Conservation (phyloP, 202 grass and related monocot genomes). For the Carex arenaria region DNA sequence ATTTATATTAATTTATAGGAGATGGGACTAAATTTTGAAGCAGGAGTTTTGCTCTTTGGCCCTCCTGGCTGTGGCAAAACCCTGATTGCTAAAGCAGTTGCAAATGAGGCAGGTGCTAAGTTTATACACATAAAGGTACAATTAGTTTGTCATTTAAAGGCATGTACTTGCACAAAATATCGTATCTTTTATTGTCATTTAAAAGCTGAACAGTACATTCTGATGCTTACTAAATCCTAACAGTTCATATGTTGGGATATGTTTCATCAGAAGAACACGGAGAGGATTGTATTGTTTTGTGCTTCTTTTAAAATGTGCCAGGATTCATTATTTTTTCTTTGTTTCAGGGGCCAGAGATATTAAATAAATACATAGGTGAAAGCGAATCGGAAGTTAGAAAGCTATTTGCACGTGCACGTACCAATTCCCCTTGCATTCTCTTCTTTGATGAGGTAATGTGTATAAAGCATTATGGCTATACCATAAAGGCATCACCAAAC, state of each 20-base stretch:
- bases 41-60: constrained; percentile 81
- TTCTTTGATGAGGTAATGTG: constrained; percentile 87
- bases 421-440: constrained; percentile 73
- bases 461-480: background rate
- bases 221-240: background rate
- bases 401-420: constrained; percentile 78
- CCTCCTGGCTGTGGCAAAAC: constrained; percentile 98
- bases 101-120: constrained; percentile 81
- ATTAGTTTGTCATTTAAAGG: background rate
- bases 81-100: constrained; percentile 91
- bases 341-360: constrained; percentile 80
- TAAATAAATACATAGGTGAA: constrained; percentile 96
- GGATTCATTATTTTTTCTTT: constrained; percentile 6
- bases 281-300: background rate
- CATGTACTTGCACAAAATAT: background rate
- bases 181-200: background rate
- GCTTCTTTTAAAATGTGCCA: background rate
- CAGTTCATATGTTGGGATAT: background rate
- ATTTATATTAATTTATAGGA: constrained; percentile 34
- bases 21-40: constrained; percentile 66
- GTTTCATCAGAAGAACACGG: background rate
- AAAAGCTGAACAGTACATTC: background rate
- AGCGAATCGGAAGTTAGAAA: constrained; percentile 87
- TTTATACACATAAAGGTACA: constrained; percentile 95
- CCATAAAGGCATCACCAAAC: background rate